These are phyloP conservation scores for Lactarius deliciosus DNA, from an alignment of 768 basidiomycete genomes.

Conservation along the genomic window DNA sequence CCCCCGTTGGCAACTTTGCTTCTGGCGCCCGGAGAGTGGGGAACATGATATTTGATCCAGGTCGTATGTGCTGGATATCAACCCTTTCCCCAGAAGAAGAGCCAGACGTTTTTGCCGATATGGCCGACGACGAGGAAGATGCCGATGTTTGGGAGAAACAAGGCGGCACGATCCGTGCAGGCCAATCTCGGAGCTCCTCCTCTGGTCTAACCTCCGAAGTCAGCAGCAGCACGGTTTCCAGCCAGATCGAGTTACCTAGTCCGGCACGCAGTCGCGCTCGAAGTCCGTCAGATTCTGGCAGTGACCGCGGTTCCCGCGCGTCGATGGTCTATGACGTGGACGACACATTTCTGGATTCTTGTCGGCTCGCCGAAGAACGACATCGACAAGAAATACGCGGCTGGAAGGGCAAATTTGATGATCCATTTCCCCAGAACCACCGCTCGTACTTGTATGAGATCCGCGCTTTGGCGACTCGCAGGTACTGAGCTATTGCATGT, in stretches of 20 bases:
- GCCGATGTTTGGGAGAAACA: constrained; percentile 68
- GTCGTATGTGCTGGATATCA: constrained; percentile 94
- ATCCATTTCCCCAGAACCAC: constrained; percentile 45
- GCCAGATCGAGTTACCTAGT: constrained; percentile 49
- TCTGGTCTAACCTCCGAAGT: constrained; percentile 29
- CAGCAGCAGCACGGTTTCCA: constrained; percentile 37
- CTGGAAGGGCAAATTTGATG: constrained; percentile 48
- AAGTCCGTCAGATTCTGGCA: constrained; percentile 72
- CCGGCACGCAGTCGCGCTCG: constrained; percentile 61
- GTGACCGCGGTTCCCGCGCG: constrained; percentile 77
- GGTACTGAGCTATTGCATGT: constrained; percentile 44
- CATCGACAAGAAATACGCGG: constrained; percentile 84
- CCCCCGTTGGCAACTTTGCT: constrained; percentile 70
- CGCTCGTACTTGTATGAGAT: constrained; percentile 77
- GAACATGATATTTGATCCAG: constrained; percentile 97
- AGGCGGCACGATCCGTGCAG: constrained; percentile 78
- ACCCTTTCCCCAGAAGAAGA: constrained; percentile 84
- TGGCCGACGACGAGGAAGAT: constrained; percentile 89
- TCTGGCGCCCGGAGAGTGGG: constrained; percentile 88
- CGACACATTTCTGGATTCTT: constrained; percentile 68
- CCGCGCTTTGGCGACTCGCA: constrained; percentile 80
- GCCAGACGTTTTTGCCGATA: constrained; percentile 91
- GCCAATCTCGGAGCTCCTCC: constrained; percentile 35
- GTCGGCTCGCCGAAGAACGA: constrained; percentile 74
- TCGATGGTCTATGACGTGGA: constrained; percentile 78